Evolutionary conservation across 257 asterid genomes (phyloP).

Genomic region (Nicotiana tomentosiformis): DNA sequence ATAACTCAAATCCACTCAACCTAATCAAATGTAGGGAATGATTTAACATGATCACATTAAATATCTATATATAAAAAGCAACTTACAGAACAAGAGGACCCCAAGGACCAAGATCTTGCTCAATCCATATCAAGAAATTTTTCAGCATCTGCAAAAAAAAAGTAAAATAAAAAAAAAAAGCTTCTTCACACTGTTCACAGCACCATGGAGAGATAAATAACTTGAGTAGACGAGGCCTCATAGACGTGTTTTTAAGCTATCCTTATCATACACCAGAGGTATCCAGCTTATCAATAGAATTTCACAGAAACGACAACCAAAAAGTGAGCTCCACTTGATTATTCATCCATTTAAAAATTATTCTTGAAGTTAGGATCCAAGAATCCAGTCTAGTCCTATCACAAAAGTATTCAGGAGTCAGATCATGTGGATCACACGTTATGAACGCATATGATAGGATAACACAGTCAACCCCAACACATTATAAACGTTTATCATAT

Average conservation of each 20-base stretch:
- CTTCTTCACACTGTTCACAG: not conserved
- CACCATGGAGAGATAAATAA: not conserved
- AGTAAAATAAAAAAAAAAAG: not conserved
- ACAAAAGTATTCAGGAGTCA: not conserved
- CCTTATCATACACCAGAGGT: not conserved
- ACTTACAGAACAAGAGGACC: conserved; percentile 98
- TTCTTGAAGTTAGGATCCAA: not conserved
- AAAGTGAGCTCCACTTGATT: not conserved
- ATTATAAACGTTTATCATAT: no score
- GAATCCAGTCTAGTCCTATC: not conserved
- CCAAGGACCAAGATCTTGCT: conserved; percentile 98
- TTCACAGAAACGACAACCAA: not conserved
- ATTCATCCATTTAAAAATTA: not conserved
- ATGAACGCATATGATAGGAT: not conserved
- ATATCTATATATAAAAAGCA: conserved; percentile 6
- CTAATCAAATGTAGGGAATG: not conserved
- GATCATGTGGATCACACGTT: not conserved
- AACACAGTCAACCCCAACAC: not conserved
- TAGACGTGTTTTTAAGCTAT: not conserved
- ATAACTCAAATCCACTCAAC: not conserved
- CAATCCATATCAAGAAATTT: conserved; percentile 84
- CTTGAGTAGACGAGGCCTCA: not conserved
- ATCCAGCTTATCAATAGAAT: not conserved
- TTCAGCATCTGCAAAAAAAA: conserved; percentile 60
- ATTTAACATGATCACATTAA: not conserved